A percentile compares a stretch with the other conserved stretches of the same genome.
Conservation (phyloP, 768 basidiomycete genomes). For the Porpolomopsis calyptriformis region DNA sequence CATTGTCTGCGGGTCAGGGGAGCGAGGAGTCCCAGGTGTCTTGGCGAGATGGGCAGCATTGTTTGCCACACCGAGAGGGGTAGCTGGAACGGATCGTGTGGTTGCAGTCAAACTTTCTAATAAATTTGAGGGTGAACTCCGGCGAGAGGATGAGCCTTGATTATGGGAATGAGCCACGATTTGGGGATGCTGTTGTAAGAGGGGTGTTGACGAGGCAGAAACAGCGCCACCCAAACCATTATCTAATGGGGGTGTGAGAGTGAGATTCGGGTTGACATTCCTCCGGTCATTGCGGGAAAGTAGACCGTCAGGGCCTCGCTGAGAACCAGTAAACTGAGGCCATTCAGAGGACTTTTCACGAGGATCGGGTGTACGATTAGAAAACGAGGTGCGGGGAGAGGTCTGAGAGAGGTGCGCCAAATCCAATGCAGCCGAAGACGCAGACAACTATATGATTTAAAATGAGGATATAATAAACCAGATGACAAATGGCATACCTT, state of each 20-base stretch:
- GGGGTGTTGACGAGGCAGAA: slow-evolving; percentile 56
- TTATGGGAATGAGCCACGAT: slow-evolving; percentile 22
- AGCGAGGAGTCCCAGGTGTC: slow-evolving; percentile 58
- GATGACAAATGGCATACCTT: slow-evolving; percentile 37
- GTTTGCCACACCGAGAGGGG: slow-evolving; percentile 54
- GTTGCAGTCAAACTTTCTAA: slow-evolving; percentile 50
- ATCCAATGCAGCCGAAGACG: slow-evolving; percentile 87
- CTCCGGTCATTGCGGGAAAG: slow-evolving; percentile 52
- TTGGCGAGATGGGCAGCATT: slow-evolving; percentile 44
- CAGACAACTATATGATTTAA: slow-evolving; percentile 45
- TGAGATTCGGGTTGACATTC: slow-evolving; percentile 62
- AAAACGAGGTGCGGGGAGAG: slow-evolving; percentile 53
- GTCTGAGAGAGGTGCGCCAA: slow-evolving; percentile 83
- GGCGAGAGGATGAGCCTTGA: slow-evolving; percentile 49
- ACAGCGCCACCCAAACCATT: slow-evolving; percentile 35
- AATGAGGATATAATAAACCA: background rate
- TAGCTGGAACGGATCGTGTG: slow-evolving; percentile 76
- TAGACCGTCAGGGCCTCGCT: slow-evolving; percentile 51
- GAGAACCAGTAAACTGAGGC: slow-evolving; percentile 73
- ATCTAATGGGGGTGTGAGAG: slow-evolving; percentile 44
- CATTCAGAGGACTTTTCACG: slow-evolving; percentile 81
- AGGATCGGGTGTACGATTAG: slow-evolving; percentile 41
- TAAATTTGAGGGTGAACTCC: slow-evolving; percentile 61
- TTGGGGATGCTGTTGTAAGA: slow-evolving; percentile 52
- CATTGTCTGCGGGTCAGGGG: slow-evolving; percentile 46